Evolutionary conservation across 2,329 filamentous ascomycete genomes (phyloP).

Genomic region (Arachnomyces sp.): DNA sequence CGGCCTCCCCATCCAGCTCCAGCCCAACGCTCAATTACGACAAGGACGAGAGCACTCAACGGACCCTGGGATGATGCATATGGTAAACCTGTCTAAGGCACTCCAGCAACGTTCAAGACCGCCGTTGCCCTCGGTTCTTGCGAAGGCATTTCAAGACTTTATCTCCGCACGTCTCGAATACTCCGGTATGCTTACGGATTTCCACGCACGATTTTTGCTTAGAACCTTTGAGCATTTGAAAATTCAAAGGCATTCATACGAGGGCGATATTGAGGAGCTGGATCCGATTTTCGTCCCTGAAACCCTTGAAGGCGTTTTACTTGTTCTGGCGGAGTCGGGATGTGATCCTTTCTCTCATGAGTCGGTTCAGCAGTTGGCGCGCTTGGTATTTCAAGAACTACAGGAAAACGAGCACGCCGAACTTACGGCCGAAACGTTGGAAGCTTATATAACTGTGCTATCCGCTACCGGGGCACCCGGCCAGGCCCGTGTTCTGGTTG

Average conservation of each 20-base stretch:
- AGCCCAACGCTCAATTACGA: constrained; percentile 29
- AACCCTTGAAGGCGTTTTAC: constrained; percentile 34
- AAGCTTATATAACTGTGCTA: constrained; percentile 44
- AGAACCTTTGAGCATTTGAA: constrained; percentile 57
- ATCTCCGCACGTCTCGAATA: constrained; percentile 49
- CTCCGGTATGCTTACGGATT: constrained; percentile 53
- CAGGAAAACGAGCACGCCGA: neutral
- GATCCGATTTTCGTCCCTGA: constrained; percentile 31
- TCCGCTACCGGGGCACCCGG: constrained; percentile 48
- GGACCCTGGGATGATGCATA: constrained; percentile 54
- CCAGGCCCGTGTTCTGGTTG: constrained; percentile 45
- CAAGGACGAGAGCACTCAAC: constrained; percentile 1
- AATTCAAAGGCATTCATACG: constrained; percentile 16
- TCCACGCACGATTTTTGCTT: constrained; percentile 55
- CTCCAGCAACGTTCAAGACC: constrained; percentile 57
- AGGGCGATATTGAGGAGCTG: constrained; percentile 21
- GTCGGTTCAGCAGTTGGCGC: constrained; percentile 33
- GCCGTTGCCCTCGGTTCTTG: constrained; percentile 56
- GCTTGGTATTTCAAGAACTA: constrained; percentile 22
- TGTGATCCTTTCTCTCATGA: constrained; percentile 31
- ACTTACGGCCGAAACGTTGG: constrained; percentile 30
- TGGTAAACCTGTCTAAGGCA: constrained; percentile 61
- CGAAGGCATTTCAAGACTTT: constrained; percentile 57
- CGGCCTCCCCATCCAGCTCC: constrained; percentile 43
- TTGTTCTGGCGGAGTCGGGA: constrained; percentile 29